These are phyloP conservation scores for Knoxia roxburghii DNA, from an alignment of 257 asterid genomes.

Conservation along the genomic window DNA sequence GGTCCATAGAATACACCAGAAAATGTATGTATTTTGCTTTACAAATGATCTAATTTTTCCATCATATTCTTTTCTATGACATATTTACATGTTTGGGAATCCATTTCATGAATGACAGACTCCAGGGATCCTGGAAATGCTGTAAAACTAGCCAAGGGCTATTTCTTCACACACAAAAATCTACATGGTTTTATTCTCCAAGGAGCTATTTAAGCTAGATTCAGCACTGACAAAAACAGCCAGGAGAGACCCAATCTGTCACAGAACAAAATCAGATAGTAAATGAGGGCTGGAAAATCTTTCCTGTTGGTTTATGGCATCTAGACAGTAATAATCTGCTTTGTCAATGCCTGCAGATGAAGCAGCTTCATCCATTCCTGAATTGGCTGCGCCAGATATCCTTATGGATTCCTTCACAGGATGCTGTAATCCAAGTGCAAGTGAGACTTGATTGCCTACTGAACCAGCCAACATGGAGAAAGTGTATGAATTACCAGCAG, in stretches of 20 bases:
- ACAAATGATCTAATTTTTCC: slow-evolving; percentile 14
- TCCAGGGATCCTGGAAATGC: slow-evolving; percentile 7
- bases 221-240: slow-evolving; percentile 14
- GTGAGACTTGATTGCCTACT: slow-evolving; percentile 39
- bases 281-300: slow-evolving; percentile 42
- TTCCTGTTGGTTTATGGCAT: slow-evolving; percentile 49
- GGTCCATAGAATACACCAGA: slow-evolving; percentile 15
- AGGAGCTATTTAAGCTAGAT: neutral
- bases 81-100: slow-evolving; percentile 26
- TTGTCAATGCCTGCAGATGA: slow-evolving; percentile 31
- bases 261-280: slow-evolving; percentile 54
- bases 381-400: slow-evolving; percentile 18
- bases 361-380: slow-evolving; percentile 23
- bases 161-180: neutral
- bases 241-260: slow-evolving; percentile 15
- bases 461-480: slow-evolving; percentile 24
- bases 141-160: neutral
- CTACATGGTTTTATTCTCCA: neutral
- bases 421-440: slow-evolving; percentile 48
- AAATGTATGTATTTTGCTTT: slow-evolving; percentile 9
- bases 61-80: slow-evolving; percentile 15
- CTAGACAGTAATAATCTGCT: slow-evolving; percentile 42
- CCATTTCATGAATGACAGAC: slow-evolving; percentile 9
- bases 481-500: slow-evolving; percentile 15
- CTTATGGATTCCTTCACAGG: slow-evolving; percentile 26